Base-by-base conservation (phyloP, 208 protist species). In the Spongospora subterranea region DNA sequence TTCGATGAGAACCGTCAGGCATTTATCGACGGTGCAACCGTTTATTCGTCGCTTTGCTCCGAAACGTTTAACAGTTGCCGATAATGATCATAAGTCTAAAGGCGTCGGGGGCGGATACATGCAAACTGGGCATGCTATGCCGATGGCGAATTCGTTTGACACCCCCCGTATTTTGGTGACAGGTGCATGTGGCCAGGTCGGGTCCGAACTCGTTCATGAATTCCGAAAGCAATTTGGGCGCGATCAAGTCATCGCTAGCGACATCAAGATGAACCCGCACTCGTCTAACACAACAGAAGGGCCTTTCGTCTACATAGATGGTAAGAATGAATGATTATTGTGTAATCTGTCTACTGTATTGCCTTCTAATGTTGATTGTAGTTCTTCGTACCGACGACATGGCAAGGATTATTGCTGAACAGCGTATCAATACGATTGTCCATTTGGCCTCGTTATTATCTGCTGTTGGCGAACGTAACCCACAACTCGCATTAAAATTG, bases 101-200 rank as follows among this genome's bases (percentile, higher is more conserved):
- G 6, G 13, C 39, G 45, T 24, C 20, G 6, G 13, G 76, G 54
- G 50, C 6, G 88, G 88, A 65, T 71, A 89, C 54, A 89, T 60
- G 46, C 54, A 89, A 17, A 40, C 46, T 45, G 54, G 54, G 6
- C 39, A 89, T 45, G 29, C 54, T 6, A 6, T 40, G 17, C 54
- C 88, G 50, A 45, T 17, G 13, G 50, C 24, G 6, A 24, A 6
- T 24, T 29, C 6, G 6, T 82, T n/a, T 6, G 71, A 82, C 6
- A 71, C 88, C 50, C 17, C 77, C 40, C 29, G 88, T 6, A n/a
- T 97, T 17, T 92, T 97, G 0, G 71, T 97, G 0, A 97, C 95
- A 13, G 96, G 96, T 11, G 93, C 94, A 11, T 35, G 94, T 29
- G 96, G 96, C 17, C 96, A 97, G 91, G 96, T 97, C 71, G 96